Percentiles rank a stretch among this genome's conserved stretches.
Evolutionary conservation across 2,329 filamentous ascomycete genomes (phyloP).

Genomic region (Trichoderma pleuroti): DNA sequence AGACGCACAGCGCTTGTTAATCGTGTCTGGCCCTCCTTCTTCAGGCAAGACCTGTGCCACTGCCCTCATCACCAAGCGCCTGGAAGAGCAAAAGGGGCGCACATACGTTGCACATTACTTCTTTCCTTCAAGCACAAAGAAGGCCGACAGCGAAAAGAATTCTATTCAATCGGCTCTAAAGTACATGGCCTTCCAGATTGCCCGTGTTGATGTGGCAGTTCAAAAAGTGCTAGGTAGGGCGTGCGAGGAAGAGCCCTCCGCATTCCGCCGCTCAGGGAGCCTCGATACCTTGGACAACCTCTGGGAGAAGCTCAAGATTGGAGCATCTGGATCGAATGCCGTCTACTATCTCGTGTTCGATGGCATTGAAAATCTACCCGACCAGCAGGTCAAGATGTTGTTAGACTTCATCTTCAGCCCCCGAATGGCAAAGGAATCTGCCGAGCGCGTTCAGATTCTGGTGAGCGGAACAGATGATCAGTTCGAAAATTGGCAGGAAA

Average conservation of each 20-base stretch:
- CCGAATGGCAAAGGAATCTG: not conserved
- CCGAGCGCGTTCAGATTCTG: not conserved
- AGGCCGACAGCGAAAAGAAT: not conserved
- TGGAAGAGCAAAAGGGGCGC: conserved; percentile 3
- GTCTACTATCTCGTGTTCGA: not conserved
- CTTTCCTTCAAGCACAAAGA: not conserved
- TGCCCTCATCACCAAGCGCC: not conserved
- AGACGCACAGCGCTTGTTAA: not conserved
- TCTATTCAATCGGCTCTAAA: not conserved
- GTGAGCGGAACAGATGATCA: not conserved
- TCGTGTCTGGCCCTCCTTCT: not conserved
- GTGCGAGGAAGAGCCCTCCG: not conserved
- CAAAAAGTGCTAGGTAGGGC: not conserved
- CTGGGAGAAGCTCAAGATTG: not conserved
- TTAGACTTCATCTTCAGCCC: not conserved
- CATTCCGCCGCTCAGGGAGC: not conserved
- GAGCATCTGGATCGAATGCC: not conserved
- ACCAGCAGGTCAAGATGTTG: not conserved
- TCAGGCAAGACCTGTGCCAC: not conserved
- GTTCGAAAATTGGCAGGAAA: not conserved
- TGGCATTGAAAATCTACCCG: not conserved
- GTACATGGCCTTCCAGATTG: conserved; percentile 3
- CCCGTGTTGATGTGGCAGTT: not conserved
- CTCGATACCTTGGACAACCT: not conserved
- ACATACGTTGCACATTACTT: not conserved